Evolutionary conservation across 768 basidiomycete species (phyloP).

Genomic region (Pholiota microspora): DNA sequence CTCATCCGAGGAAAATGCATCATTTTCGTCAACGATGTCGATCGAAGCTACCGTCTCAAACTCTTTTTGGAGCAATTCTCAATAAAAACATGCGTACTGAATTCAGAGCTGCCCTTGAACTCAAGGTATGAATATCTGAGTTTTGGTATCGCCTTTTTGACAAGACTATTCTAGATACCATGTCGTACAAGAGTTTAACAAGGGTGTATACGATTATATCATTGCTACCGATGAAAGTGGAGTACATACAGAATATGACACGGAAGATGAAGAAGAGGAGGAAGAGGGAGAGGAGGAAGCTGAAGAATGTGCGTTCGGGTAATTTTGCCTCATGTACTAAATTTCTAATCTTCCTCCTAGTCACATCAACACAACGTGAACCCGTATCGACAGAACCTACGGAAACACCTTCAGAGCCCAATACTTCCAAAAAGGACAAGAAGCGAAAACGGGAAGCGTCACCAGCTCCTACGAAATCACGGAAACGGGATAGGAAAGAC

Average conservation of each 20-base stretch:
- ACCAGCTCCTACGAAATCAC: slow-evolving; percentile 31
- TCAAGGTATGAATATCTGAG: slow-evolving; percentile 58
- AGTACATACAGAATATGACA: slow-evolving; percentile 44
- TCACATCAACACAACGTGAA: slow-evolving; percentile 54
- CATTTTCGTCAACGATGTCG: slow-evolving; percentile 94
- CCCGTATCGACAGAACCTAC: slow-evolving; percentile 13
- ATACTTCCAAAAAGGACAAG: slow-evolving; percentile 19
- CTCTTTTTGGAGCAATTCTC: slow-evolving; percentile 99
- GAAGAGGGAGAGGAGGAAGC: slow-evolving; percentile 33
- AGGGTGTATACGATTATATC: slow-evolving; percentile 97
- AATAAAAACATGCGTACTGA: slow-evolving; percentile 93
- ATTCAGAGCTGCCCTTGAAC: slow-evolving; percentile 93
- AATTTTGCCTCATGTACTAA: not conserved
- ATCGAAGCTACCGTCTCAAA: slow-evolving; percentile 91
- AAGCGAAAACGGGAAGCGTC: slow-evolving; percentile 63
- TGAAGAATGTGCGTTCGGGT: slow-evolving; percentile 28
- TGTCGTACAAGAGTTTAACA: slow-evolving; percentile 97
- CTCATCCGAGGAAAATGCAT: slow-evolving; percentile 96
- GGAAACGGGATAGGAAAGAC: slow-evolving; percentile 52
- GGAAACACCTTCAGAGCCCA: slow-evolving; percentile 16
- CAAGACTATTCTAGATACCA: slow-evolving; percentile 63
- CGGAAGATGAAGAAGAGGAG: slow-evolving; percentile 34
- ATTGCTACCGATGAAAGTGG: slow-evolving; percentile 95
- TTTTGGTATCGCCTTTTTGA: not conserved
- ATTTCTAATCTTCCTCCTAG: slow-evolving; percentile 28